phyloP scores from a whole-genome alignment of 2,329 filamentous ascomycete genomes.

The Sordariomycetes sp. region DNA sequence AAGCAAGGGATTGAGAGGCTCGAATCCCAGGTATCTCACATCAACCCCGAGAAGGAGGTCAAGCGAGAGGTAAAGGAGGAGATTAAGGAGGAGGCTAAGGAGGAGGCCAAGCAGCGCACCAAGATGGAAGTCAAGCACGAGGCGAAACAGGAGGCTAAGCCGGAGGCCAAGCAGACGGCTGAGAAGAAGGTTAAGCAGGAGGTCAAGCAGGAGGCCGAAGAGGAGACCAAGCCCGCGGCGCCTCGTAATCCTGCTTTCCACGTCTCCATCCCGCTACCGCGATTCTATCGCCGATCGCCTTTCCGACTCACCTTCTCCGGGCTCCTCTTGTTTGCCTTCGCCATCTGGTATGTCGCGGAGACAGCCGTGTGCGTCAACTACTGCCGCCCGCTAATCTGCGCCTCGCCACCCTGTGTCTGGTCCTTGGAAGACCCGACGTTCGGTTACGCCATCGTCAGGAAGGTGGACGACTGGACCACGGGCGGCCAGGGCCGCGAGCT shows the following conservation, averaged over 20 bases:
- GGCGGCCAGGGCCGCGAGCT: constrained; percentile 32
- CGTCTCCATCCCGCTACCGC: constrained; percentile 29
- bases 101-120: neutral
- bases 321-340: constrained; percentile 24
- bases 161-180: neutral
- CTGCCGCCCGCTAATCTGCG: constrained; percentile 39
- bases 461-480: constrained; percentile 47
- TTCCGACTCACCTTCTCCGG: constrained; percentile 36
- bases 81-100: neutral
- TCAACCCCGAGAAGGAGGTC: constrained; percentile 13
- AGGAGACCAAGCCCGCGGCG: neutral
- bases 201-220: neutral
- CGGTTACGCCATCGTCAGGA: constrained; percentile 46
- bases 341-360: constrained; percentile 43
- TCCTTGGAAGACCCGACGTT: constrained; percentile 44
- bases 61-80: constrained; percentile 4
- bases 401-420: constrained; percentile 35
- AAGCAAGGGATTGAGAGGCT: constrained; percentile 45
- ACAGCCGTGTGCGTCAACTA: constrained; percentile 36
- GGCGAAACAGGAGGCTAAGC: neutral
- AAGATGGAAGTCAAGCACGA: neutral
- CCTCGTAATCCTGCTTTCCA: constrained; percentile 15
- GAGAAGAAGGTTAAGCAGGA: too few relatives aligned
- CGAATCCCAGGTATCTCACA: constrained; percentile 33
- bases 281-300: constrained; percentile 28